Conservation (phyloP, 2,329 filamentous ascomycete species). For the Trichoderma sp. region DNA sequence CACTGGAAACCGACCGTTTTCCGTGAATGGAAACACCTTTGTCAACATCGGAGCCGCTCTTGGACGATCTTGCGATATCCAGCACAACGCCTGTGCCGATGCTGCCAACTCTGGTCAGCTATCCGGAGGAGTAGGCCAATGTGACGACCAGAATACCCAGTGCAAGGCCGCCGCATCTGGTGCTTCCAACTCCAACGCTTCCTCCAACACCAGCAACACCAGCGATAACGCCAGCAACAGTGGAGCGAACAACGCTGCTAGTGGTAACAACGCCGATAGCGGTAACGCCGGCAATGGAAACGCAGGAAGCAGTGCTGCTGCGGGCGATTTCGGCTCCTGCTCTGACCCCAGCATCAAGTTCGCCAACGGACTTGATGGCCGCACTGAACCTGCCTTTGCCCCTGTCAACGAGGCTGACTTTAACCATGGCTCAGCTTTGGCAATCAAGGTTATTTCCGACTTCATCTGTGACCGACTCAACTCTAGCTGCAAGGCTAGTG, state of each 20-base stretch:
- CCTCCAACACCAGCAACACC: not conserved
- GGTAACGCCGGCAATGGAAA: not conserved
- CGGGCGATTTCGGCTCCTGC: not conserved
- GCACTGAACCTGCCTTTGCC: not conserved
- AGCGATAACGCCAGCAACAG: not conserved
- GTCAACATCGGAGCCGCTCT: slow-evolving; percentile 53
- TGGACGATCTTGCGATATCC: slow-evolving; percentile 61
- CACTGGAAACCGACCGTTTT: slow-evolving; percentile 48
- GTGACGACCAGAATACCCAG: not conserved
- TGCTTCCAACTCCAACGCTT: not conserved
- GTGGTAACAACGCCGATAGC: not conserved
- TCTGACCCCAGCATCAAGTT: not conserved
- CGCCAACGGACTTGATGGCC: slow-evolving; percentile 1
- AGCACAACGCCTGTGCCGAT: slow-evolving; percentile 61
- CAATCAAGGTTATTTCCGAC: not conserved
- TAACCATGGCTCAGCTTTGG: not conserved
- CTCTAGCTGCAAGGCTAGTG: not conserved
- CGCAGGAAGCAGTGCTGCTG: not conserved
- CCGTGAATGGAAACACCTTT: slow-evolving; percentile 57
- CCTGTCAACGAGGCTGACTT: not conserved
- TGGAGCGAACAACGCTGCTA: not conserved
- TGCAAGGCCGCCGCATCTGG: not conserved
- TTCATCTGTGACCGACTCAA: not conserved
- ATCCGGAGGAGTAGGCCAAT: slow-evolving; percentile 37
- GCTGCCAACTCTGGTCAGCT: slow-evolving; percentile 52